These are phyloP conservation scores for Coniochaeta sp. DNA, from an alignment of 2,329 filamentous ascomycete genomes.

Conservation along the genomic window DNA sequence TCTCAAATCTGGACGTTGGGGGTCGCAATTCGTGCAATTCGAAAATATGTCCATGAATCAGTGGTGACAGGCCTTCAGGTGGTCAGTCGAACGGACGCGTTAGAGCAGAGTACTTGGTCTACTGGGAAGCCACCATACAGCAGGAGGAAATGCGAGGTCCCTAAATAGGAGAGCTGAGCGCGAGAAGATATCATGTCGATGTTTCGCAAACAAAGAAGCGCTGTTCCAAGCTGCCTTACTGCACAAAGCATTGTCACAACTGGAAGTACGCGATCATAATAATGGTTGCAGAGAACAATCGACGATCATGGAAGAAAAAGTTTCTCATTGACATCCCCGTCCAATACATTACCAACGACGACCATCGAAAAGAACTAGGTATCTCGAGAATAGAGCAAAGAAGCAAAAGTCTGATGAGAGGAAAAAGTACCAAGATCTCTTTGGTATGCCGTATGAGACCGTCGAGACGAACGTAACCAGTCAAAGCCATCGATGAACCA, in stretches of 20 bases:
- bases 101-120: not conserved
- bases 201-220: not conserved
- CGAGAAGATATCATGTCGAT: not conserved
- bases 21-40: too few relatives aligned
- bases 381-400: not conserved
- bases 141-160: too few relatives aligned
- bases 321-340: not conserved
- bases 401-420: not conserved
- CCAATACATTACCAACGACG: not conserved
- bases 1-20: too few relatives aligned
- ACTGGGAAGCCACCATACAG: not conserved
- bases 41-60: too few relatives aligned
- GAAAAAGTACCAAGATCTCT: not conserved
- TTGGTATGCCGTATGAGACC: not conserved
- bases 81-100: not conserved
- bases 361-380: not conserved
- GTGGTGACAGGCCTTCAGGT: not conserved
- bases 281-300: not conserved
- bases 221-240: too few relatives aligned
- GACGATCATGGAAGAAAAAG: not conserved
- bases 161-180: not conserved
- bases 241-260: not conserved
- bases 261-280: not conserved
- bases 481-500: not conserved
- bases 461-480: not conserved